Evolutionary conservation across 805 yeast genomes (phyloP), one percentile per base, ranked within the genome.

Genomic region (Candida nitratophila): DNA sequence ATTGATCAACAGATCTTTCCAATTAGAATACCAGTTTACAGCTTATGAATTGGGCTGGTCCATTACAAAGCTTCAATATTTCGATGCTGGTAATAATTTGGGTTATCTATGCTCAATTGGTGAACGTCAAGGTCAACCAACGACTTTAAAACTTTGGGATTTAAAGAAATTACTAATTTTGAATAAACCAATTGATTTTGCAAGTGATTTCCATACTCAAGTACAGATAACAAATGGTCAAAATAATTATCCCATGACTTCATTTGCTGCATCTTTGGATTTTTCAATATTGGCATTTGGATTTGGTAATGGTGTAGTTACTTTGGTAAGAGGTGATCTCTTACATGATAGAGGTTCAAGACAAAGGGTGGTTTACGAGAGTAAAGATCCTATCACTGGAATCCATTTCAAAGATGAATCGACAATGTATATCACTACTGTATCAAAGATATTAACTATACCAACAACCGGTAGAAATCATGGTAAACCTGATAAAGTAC

Each of bases 311-410:
- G 99, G 99, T 2, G 72, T 79, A 19, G 88, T 90, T 2, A 68
- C 90, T 2, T 65, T 90, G 7, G 77, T 90, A 0, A 67, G 98
- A 49, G 99, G 99, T 9, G 98, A 93, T 60, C 61, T 93, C 29
- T 51, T 87, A 7, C 78, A 89, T 52, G 99, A 93, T 57, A 69
- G 96, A 46, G 98, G 98, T 0, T 80, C 96, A 10, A 77, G 93
- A 50, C 98, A 91, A 55, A 69, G 97, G 26, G 60, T 83, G 0
- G 80, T 90, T 1, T 86, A 81, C 57, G 86, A 83, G 46, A 76
- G 81, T 42, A 63, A 64, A 15, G 93, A 87, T 40, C 96, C 97
- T 1, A 74, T 93, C 17, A 91, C 98, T 0, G 83, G 86, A 0
- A 63, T 91, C 1, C 74, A 76, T 26, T 76, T 90, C 51, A 71